Evolutionary conservation across 305 asterid species (phyloP).

Genomic region (Striga hermonthica): DNA sequence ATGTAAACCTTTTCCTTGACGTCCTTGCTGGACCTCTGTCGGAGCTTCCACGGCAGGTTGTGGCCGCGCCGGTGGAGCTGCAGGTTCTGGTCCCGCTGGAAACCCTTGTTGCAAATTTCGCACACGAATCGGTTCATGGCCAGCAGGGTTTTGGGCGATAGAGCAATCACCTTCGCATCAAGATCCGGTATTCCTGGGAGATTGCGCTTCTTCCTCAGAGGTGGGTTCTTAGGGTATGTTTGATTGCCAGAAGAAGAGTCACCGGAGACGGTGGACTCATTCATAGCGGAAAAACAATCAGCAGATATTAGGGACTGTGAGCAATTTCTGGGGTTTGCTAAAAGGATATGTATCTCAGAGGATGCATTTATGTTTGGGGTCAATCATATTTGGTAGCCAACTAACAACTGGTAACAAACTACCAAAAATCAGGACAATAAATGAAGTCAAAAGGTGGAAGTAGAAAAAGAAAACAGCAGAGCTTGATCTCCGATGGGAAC

Average conservation of each 20-base stretch:
- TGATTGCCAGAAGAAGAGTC: conserved; percentile 58
- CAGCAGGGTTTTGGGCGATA: conserved; percentile 52
- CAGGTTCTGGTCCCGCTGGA: conserved; percentile 65
- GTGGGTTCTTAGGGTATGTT: conserved; percentile 37
- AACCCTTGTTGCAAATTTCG: conserved; percentile 64
- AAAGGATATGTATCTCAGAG: background rate
- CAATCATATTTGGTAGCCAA: conserved; percentile 29
- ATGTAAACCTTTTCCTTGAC: conserved; percentile 61
- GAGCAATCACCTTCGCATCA: conserved; percentile 63
- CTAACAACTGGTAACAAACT: conserved; percentile 35
- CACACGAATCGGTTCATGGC: conserved; percentile 62
- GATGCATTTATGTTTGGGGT: background rate
- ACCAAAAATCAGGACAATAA: conserved; percentile 32
- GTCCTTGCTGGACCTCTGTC: conserved; percentile 55
- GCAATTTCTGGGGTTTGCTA: conserved; percentile 17
- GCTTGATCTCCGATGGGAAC: background rate
- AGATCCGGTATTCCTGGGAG: conserved; percentile 88
- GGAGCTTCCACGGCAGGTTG: conserved; percentile 65
- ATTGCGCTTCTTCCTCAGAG: conserved; percentile 59
- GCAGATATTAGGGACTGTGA: background rate
- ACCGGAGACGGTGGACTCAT: conserved; percentile 56
- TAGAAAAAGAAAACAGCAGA: conserved; percentile 8
- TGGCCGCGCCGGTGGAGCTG: conserved; percentile 72
- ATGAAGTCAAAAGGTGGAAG: background rate
- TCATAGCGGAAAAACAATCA: conserved; percentile 31